Evolutionary conservation across 1,139 yeast species (phyloP).

Genomic region (Diutina ranongensis): DNA sequence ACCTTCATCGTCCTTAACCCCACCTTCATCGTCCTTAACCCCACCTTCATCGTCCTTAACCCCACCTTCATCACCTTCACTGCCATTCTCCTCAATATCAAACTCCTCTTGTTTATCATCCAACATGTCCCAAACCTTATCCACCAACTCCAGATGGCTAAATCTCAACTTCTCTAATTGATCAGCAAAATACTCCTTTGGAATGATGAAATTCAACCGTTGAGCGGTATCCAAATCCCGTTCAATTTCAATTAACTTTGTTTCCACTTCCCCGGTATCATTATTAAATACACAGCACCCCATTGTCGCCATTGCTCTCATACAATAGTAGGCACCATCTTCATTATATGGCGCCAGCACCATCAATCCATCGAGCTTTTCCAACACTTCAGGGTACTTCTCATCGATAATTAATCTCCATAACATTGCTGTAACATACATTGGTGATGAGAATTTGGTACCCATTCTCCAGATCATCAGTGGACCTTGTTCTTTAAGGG

Average conservation of each 20-base stretch:
- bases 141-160: neutral
- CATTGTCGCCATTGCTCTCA: neutral
- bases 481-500: neutral
- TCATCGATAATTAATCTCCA: neutral
- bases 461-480: neutral
- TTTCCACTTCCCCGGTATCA: neutral
- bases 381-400: neutral
- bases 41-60: neutral
- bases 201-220: neutral
- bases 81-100: neutral
- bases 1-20: neutral
- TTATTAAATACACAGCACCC: neutral
- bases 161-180: neutral
- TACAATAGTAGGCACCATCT: slow-evolving; percentile 1
- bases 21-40: neutral
- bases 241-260: neutral
- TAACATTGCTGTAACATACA: neutral
- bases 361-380: neutral
- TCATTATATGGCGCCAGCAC: neutral
- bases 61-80: neutral
- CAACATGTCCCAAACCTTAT: neutral
- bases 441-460: neutral
- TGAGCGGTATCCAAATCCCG: neutral
- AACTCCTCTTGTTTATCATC: neutral
- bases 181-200: neutral